Conservation (phyloP, 192 early-diverging fungal genomes). For the Backusella tarrabulga region DNA sequence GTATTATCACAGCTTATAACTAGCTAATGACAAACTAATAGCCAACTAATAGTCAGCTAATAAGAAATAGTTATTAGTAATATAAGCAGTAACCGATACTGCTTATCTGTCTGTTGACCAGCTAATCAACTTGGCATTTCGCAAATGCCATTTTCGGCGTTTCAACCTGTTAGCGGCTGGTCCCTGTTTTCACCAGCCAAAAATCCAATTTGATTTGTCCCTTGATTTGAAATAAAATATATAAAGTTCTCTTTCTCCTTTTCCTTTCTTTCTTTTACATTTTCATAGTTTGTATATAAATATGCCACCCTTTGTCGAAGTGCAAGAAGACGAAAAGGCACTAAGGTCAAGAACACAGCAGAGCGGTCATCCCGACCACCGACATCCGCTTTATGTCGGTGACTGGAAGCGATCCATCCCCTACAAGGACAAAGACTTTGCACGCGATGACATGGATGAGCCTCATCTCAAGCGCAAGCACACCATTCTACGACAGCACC, state of each 20-base stretch:
- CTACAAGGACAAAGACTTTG: constrained; percentile 66
- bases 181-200: background rate
- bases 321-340: constrained; percentile 4
- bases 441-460: constrained; percentile 88
- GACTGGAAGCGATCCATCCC: constrained; percentile 84
- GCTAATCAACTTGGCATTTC: background rate
- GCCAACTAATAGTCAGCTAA: no score
- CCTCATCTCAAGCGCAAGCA: constrained; percentile 91
- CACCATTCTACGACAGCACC: constrained; percentile 83
- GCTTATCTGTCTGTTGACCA: background rate
- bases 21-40: no score
- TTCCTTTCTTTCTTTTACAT: background rate
- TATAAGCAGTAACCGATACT: no score
- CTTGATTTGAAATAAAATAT: background rate
- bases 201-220: background rate
- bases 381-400: constrained; percentile 78
- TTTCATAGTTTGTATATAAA: background rate
- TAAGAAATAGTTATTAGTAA: no score
- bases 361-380: constrained; percentile 49
- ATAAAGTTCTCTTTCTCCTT: background rate
- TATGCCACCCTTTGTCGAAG: constrained; percentile 33
- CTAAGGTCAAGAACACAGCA: background rate
- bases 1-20: no score
- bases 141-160: background rate
- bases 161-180: background rate